phyloP scores from a whole-genome alignment of 805 yeast genomes.

The Candida rishiriensis region DNA sequence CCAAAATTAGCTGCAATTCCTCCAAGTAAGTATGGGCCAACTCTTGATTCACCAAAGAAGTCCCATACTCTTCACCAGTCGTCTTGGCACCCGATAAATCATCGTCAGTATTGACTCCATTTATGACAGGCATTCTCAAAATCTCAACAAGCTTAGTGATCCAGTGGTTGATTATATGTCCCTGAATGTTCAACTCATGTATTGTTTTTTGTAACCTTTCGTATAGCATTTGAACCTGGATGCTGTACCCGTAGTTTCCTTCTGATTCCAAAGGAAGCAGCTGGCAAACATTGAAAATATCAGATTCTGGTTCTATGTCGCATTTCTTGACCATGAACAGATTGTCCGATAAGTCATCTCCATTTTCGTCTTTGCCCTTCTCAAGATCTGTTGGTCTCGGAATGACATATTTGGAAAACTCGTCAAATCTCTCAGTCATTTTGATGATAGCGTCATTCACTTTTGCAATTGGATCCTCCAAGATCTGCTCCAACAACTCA shows the following conservation, averaged over 20 bases:
- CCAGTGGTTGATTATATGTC: conserved; percentile 49
- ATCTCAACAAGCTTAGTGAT: conserved; percentile 37
- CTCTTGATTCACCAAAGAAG: conserved; percentile 72
- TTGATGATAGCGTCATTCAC: conserved; percentile 28
- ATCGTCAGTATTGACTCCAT: conserved; percentile 8
- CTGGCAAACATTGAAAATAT: conserved; percentile 5
- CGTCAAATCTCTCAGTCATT: conserved; percentile 17
- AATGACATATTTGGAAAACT: conserved; percentile 4
- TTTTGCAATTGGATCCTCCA: conserved; percentile 39
- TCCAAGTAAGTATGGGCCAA: conserved; percentile 56
- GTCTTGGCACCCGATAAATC: conserved; percentile 14
- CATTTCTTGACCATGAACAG: background rate
- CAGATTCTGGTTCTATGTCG: background rate
- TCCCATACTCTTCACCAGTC: conserved; percentile 75
- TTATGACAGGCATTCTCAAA: conserved; percentile 43
- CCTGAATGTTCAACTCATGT: conserved; percentile 46
- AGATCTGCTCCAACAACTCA: conserved; percentile 45
- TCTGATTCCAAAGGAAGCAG: background rate
- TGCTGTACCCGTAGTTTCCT: conserved; percentile 12
- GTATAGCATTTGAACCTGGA: conserved; percentile 20
- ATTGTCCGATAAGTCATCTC: background rate
- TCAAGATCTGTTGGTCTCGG: background rate
- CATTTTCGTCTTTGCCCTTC: background rate
- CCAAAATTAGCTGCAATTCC: conserved; percentile 43
- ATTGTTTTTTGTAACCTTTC: conserved; percentile 23